Evolutionary conservation across 441 rosid genomes (phyloP).

Genomic region (Corymbia calophylla): DNA sequence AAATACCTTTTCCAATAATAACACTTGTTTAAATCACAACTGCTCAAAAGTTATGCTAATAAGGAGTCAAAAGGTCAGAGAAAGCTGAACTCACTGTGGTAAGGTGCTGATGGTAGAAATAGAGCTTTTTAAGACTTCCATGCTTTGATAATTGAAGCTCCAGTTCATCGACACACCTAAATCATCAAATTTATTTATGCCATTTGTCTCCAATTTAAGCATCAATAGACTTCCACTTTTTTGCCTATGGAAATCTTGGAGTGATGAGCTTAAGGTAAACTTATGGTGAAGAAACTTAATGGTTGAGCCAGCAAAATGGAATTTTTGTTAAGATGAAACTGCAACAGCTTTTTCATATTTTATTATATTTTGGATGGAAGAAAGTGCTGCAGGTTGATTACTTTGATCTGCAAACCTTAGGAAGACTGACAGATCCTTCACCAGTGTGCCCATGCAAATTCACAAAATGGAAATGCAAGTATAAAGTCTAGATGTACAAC

Average conservation of each 20-base stretch:
- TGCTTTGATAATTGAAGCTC: conserved; percentile 93
- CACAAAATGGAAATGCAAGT: background rate
- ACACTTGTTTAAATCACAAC: conserved; percentile 8
- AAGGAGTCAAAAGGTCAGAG: background rate
- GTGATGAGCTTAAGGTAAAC: background rate
- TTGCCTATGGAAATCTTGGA: background rate
- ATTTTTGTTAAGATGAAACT: background rate
- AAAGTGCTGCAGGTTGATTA: background rate
- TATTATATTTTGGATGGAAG: background rate
- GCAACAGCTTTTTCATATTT: background rate
- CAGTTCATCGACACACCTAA: conserved; percentile 95
- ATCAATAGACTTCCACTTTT: background rate
- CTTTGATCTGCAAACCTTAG: background rate
- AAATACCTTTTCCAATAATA: conserved; percentile 61
- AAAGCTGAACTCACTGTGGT: conserved; percentile 60
- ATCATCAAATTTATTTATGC: background rate
- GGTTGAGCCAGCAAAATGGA: background rate
- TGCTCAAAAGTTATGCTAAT: conserved; percentile 2
- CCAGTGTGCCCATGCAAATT: background rate
- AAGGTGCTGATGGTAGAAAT: conserved; percentile 95
- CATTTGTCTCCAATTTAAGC: background rate
- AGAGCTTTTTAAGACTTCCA: conserved; percentile 89
- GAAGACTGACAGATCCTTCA: background rate
- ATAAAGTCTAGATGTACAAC: background rate
- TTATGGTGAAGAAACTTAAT: background rate